These are phyloP conservation scores for Platismatia glauca DNA, from an alignment of 495 filamentous ascomycete species.

Conservation along the genomic window DNA sequence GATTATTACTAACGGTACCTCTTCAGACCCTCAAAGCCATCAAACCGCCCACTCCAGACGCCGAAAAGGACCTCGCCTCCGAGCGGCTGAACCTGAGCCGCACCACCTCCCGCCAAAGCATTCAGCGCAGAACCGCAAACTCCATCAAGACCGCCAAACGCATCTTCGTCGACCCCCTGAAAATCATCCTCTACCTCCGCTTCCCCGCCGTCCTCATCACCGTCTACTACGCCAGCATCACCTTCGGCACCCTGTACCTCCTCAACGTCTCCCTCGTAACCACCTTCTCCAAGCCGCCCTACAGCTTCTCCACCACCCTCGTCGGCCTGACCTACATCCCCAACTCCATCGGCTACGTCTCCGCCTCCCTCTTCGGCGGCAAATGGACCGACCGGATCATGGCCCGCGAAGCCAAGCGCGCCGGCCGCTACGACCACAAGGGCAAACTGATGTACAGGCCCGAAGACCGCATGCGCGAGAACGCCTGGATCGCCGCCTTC, in stretches of 20 bases:
- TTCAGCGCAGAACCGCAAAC: slow-evolving; percentile 45
- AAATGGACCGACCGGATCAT: slow-evolving; percentile 87
- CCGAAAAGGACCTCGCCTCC: slow-evolving; percentile 22
- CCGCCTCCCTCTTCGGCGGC: slow-evolving; percentile 66
- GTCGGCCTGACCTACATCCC: slow-evolving; percentile 78
- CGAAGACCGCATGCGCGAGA: slow-evolving; percentile 86
- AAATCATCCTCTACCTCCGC: slow-evolving; percentile 66
- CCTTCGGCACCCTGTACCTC: slow-evolving; percentile 75
- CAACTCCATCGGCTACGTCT: slow-evolving; percentile 67
- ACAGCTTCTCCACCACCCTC: slow-evolving; percentile 63
- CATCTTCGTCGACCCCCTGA: slow-evolving; percentile 70
- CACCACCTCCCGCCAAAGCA: slow-evolving; percentile 48
- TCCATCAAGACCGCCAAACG: slow-evolving; percentile 50
- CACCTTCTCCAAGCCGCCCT: slow-evolving; percentile 65
- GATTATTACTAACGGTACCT: not conserved
- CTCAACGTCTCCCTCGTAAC: slow-evolving; percentile 78
- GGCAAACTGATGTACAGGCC: slow-evolving; percentile 64
- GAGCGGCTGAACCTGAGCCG: slow-evolving; percentile 38
- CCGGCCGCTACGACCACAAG: slow-evolving; percentile 58
- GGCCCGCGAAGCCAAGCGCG: slow-evolving; percentile 66
- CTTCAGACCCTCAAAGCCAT: slow-evolving; percentile 24
- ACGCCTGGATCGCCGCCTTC: slow-evolving; percentile 72
- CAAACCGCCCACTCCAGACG: slow-evolving; percentile 15
- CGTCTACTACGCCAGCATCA: slow-evolving; percentile 73
- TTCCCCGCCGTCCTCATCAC: slow-evolving; percentile 72